Evolutionary conservation across 148 eudicot species (phyloP), one percentile per base, ranked within the genome.

Genomic region (Oxyria digyna): DNA sequence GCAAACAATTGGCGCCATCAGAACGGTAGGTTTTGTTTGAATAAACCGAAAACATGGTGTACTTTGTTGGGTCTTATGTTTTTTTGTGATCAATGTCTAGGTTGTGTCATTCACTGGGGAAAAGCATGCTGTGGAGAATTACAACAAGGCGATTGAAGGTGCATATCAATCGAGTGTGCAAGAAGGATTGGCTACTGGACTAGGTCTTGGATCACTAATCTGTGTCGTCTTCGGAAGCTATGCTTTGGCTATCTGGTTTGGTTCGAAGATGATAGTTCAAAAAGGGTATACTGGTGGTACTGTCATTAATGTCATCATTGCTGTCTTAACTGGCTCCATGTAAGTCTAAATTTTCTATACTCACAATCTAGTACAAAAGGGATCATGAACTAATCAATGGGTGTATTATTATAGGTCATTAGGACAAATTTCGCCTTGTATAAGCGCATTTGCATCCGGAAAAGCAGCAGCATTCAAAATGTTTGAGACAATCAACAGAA

Each of bases 81-180:
- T n/a, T 38, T 52, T 10, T 52, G 29, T 52, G 35, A 23, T 65
- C 26, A n/a, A 14, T 29, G 23, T n/a, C 8, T 72, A 88, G 96
- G 96, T 88, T 76, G 96, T 85, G 40, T 88, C 96, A 43, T 88
- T 86, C 68, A 86, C 88, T 0, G 87, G 90, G 68, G 96, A 88
- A 78, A 86, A 80, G 74, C 75, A 74, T 31, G 91, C 91, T 15
- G 73, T 84, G 67, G 71, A 70, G 48, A 69, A 76, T 57, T 88
- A 81, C 76, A 75, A 77, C 21, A 79, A 78, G 71, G 77, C 82
- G 17, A 77, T 88, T 38, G 48, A 12, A 13, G 42, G 67, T 8
- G 86, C 91, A 40, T 88, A 86, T 40, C 73, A 68, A 20, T 78
- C 84, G 9, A 82, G 81, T 46, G 78, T 82, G 54, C 52, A 67